Percentiles rank a stretch among this genome's conserved stretches.
Evolutionary conservation across 352 stramenopile species (phyloP).

Genomic region (Phytophthora lateralis): DNA sequence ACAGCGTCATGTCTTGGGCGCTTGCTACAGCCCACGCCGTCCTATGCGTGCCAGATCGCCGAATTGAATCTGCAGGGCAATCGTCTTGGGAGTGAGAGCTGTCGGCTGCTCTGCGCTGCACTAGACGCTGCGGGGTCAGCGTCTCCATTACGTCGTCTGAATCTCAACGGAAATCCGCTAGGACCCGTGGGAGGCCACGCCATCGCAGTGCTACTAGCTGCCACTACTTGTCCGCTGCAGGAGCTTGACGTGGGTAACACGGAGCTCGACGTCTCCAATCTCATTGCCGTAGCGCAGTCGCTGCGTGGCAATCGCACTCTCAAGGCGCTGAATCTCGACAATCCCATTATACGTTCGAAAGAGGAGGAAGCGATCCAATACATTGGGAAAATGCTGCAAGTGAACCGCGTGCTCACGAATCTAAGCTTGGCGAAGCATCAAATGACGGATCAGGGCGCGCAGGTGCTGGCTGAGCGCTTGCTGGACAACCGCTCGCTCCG

Average conservation of each 20-base stretch:
- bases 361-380: constrained; percentile 79
- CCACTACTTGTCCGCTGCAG: constrained; percentile 38
- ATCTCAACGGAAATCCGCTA: constrained; percentile 61
- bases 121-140: constrained; percentile 42
- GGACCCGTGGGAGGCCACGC: constrained; percentile 51
- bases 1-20: constrained; percentile 47
- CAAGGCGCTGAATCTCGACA: constrained; percentile 59
- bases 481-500: constrained; percentile 70
- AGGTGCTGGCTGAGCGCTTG: constrained; percentile 74
- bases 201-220: constrained; percentile 52
- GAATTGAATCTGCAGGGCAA: constrained; percentile 69
- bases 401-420: constrained; percentile 58
- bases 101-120: constrained; percentile 54
- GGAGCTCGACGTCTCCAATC: constrained; percentile 60
- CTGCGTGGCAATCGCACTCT: constrained; percentile 52
- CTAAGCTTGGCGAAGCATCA: constrained; percentile 77
- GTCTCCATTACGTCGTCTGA: constrained; percentile 45
- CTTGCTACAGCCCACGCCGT: constrained; percentile 49
- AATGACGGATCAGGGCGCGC: constrained; percentile 68
- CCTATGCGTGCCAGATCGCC: constrained; percentile 58
- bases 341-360: constrained; percentile 56
- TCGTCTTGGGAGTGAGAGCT: constrained; percentile 61
- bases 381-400: constrained; percentile 76
- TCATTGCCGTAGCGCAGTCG: constrained; percentile 66
- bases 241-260: constrained; percentile 66